Evolutionary conservation across 1,139 yeast species (phyloP).

Genomic region (Geotrichum macrosporum): DNA sequence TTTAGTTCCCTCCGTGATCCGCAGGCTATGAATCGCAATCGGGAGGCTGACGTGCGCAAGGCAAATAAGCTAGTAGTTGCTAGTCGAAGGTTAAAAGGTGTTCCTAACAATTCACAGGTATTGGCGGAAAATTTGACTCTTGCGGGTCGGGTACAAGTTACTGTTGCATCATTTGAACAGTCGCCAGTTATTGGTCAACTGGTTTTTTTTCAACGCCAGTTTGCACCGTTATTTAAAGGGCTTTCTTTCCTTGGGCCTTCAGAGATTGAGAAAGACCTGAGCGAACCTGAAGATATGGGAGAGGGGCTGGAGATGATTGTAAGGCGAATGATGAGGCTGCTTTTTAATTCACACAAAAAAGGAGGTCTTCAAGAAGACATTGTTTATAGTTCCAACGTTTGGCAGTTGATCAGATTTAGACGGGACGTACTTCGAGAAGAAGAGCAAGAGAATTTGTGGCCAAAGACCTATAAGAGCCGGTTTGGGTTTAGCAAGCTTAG

Average conservation of each 20-base stretch:
- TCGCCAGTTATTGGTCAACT: conserved; percentile 19
- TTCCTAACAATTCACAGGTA: background rate
- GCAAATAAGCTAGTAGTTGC: background rate
- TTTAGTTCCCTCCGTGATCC: background rate
- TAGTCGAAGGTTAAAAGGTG: background rate
- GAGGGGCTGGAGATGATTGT: conserved; percentile 35
- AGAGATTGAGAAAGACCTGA: conserved; percentile 40
- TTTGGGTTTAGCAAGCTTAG: conserved; percentile 3
- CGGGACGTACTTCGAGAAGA: background rate
- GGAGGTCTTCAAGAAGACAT: background rate
- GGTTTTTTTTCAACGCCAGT: conserved; percentile 37
- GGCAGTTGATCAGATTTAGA: background rate
- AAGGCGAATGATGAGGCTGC: conserved; percentile 37
- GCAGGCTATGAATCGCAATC: background rate
- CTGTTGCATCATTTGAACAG: background rate
- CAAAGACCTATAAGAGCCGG: background rate
- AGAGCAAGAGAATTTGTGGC: conserved; percentile 5
- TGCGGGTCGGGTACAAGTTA: background rate
- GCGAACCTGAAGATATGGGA: conserved; percentile 28
- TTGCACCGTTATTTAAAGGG: conserved; percentile 36
- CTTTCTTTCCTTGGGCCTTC: conserved; percentile 40
- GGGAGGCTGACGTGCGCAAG: background rate
- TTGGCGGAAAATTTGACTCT: background rate
- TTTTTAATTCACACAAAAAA: conserved; percentile 30
- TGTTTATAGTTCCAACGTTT: background rate